Conservation (phyloP, 352 stramenopile genomes). For the Phytopythium cucurbitacearum region DNA sequence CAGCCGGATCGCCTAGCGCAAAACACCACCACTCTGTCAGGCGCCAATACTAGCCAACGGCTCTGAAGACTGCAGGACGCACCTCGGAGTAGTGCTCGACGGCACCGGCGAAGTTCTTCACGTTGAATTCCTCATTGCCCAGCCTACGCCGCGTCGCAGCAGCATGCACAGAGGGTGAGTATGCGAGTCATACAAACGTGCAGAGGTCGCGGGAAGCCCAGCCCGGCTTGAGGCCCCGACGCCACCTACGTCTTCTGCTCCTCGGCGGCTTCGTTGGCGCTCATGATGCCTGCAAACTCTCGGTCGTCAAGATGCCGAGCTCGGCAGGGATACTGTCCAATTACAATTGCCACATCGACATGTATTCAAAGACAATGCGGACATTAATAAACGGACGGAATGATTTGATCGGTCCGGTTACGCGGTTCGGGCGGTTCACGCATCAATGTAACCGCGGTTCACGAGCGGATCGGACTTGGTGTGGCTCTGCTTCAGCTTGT, state of each 20-base stretch:
- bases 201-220: neutral
- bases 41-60: neutral
- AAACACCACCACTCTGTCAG: neutral
- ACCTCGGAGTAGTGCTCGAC: constrained; percentile 79
- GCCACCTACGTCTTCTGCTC: constrained; percentile 61
- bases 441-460: constrained; percentile 1
- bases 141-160: constrained; percentile 23
- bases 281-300: constrained; percentile 16
- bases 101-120: constrained; percentile 82
- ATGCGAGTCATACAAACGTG: neutral
- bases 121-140: constrained; percentile 83
- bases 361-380: too few species aligned
- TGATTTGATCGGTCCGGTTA: neutral
- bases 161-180: constrained; percentile 2
- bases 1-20: constrained; percentile 61
- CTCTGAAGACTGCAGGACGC: neutral
- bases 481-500: constrained; percentile 7
- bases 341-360: too few species aligned
- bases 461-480: constrained; percentile 23
- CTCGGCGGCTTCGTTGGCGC: constrained; percentile 43
- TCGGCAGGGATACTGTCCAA: too few species aligned
- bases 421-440: neutral
- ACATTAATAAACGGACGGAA: too few species aligned
- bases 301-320: too few species aligned
- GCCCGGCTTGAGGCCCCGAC: neutral